Evolutionary conservation across 768 basidiomycete species (phyloP), one percentile per base, ranked within the genome.

Genomic region (Termitomyces sp.): DNA sequence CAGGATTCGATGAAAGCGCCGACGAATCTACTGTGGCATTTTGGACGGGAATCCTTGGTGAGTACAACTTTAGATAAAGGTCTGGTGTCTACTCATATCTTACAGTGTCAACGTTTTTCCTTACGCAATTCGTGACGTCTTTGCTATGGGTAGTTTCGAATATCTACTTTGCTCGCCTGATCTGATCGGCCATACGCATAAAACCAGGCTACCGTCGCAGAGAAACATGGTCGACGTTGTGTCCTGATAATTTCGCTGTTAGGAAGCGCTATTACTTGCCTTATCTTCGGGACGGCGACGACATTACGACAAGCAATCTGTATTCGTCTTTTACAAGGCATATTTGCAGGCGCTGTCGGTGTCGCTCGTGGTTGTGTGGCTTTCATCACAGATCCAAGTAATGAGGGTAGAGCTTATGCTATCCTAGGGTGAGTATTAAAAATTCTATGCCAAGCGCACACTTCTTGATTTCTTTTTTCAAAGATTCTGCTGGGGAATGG

Each of bases 401-500:
- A 99, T 72, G 95, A 98, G 72, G 91, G 91, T 28, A 82, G 93
- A 64, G 97, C 96, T 26, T 98, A 98, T 71, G 93, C 95, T 49
- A 91, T 95, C 58, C 77, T 98, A 50, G 95, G 95, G 85, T 89
- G 63, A 64, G 74, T 64, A 50, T 41, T 36, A 33, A 26, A 49
- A 47, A 50, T 36, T 33, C 4, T 9, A 5, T 26, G 36, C 30
- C 55, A 20, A 32, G 46, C 46, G 61, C 23, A 26, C 35, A 40
- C 43, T 44, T 47, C 47, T 62, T 53, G 52, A 60, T 56, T 46
- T 32, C 50, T 55, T 30, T 44, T 35, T 59, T 51, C 57, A 33
- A 58, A 93, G 90, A 12, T 97, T 96, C 71, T 92, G 88, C 64
- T 97, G 96, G 97, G 95, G 95, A 61, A 83, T 98, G 63, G 97